Conservation (phyloP, 768 basidiomycete genomes). For the Candolleomyces efflorescens region DNA sequence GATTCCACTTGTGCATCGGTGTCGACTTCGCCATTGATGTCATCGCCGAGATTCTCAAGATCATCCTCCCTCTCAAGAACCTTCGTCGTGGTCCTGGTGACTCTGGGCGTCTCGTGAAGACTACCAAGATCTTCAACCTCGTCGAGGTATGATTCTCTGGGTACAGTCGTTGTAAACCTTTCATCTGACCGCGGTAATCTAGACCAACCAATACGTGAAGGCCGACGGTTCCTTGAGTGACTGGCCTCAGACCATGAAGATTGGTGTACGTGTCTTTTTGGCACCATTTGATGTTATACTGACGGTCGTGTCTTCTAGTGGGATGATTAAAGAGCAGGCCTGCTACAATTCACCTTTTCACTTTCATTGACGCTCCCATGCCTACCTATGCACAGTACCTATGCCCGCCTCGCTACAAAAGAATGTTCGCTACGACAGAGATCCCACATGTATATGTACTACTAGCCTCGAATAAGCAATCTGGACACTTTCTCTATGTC, state of each 20-base stretch:
- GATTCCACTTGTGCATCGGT: slow-evolving; percentile 40
- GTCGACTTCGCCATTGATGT: slow-evolving; percentile 30
- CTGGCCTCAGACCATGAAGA: slow-evolving; percentile 1
- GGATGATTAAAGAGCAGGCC: not conserved
- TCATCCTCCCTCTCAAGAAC: slow-evolving; percentile 42
- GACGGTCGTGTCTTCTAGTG: not conserved
- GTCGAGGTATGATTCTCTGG: not conserved
- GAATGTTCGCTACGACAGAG: too few relatives aligned
- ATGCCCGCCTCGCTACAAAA: too few relatives aligned
- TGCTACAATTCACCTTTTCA: not conserved
- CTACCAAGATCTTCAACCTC: not conserved
- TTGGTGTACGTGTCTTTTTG: not conserved
- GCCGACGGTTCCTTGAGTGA: not conserved
- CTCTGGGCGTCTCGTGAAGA: slow-evolving; percentile 23
- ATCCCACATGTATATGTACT: too few relatives aligned
- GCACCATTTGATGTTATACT: not conserved
- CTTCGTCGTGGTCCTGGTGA: slow-evolving; percentile 42
- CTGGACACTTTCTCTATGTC: too few relatives aligned
- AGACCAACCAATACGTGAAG: slow-evolving; percentile 1
- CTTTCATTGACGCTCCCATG: too few relatives aligned
- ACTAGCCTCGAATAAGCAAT: too few relatives aligned
- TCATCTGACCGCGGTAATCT: too few relatives aligned
- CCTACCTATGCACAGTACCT: too few relatives aligned
- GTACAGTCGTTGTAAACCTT: too few relatives aligned
- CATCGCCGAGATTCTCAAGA: slow-evolving; percentile 40